Evolutionary conservation across 169 alveolate species (phyloP).

Genomic region (Plasmodium inui): DNA sequence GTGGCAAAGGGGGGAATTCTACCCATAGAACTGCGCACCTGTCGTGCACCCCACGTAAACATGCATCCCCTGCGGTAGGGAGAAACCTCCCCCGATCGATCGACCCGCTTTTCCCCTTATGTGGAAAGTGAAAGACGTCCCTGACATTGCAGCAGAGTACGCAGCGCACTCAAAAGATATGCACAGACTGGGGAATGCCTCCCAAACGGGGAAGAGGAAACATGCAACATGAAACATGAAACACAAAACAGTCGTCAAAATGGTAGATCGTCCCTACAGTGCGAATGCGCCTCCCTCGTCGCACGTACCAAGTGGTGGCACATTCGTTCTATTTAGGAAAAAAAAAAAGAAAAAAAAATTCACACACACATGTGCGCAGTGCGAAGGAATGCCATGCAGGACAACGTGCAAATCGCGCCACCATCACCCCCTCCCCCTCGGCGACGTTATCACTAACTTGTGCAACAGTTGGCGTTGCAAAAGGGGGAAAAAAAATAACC

Average conservation of each 20-base stretch:
- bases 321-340: background rate
- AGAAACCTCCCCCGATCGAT: background rate
- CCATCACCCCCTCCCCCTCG: background rate
- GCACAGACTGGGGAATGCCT: background rate
- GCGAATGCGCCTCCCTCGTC: background rate
- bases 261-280: background rate
- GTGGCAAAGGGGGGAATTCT: background rate
- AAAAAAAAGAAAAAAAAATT: background rate
- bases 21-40: background rate
- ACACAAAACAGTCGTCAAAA: background rate
- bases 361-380: background rate
- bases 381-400: background rate
- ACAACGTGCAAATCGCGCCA: background rate
- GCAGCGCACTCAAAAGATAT: background rate
- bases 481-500: background rate
- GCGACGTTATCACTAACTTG: background rate
- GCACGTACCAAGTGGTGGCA: background rate
- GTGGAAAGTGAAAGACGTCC: background rate
- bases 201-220: too few relatives aligned
- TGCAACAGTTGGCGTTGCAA: background rate
- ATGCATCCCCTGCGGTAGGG: background rate
- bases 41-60: background rate
- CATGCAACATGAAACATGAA: too few relatives aligned
- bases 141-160: background rate
- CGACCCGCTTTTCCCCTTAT: background rate